Conservation (phyloP, 2,329 filamentous ascomycete genomes). For the Thelonectria blattea region DNA sequence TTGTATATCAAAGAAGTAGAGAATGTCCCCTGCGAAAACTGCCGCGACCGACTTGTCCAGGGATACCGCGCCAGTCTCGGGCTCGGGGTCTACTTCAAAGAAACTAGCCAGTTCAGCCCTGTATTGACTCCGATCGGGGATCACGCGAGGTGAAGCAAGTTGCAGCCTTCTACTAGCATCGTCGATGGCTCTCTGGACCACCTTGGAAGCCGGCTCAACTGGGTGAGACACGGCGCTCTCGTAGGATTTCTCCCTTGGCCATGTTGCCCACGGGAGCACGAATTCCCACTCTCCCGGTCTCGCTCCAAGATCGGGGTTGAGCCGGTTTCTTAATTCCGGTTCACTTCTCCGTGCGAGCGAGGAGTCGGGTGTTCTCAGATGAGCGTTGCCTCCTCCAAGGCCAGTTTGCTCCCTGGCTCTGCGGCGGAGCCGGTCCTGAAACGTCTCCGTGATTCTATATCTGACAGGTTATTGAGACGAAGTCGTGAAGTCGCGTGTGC, state of each 20-base stretch:
- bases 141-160: background rate
- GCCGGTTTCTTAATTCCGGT: background rate
- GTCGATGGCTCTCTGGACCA: background rate
- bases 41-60: background rate
- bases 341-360: background rate
- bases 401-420: background rate
- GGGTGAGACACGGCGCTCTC: background rate
- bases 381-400: background rate
- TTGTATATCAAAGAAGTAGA: background rate
- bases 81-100: background rate
- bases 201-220: background rate
- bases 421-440: background rate
- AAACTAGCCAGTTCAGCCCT: background rate
- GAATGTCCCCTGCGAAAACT: background rate
- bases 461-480: background rate
- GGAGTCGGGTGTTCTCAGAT: background rate
- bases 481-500: background rate
- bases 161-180: too few species aligned
- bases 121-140: background rate
- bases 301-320: background rate
- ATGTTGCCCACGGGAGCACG: too few species aligned
- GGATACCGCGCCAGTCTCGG: background rate
- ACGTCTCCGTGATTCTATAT: background rate
- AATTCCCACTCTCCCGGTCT: background rate
- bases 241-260: background rate